Evolutionary conservation across 2,329 filamentous ascomycete species (phyloP).

Genomic region (Fusarium foetens): DNA sequence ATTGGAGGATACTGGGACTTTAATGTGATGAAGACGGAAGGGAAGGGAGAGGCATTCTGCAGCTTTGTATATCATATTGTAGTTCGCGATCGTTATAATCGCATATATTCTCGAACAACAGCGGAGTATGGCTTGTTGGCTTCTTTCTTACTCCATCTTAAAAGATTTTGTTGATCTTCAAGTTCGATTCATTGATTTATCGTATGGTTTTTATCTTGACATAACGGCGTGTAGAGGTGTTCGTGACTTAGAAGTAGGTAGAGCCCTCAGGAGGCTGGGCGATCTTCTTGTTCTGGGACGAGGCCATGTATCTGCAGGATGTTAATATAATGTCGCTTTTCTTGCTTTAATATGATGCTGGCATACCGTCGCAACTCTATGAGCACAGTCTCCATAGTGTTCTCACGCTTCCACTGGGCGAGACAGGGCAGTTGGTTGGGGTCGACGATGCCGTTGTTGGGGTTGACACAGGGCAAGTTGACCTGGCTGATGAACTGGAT

Average conservation of each 20-base stretch:
- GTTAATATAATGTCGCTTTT: background rate
- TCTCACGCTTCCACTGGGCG: conserved; percentile 89
- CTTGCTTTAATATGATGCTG: background rate
- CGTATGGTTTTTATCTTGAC: conserved; percentile 17
- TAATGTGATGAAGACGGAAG: conserved; percentile 35
- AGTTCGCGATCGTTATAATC: conserved; percentile 42
- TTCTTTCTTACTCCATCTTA: conserved; percentile 27
- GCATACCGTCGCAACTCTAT: conserved; percentile 83
- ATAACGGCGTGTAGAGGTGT: conserved; percentile 6
- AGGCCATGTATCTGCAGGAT: conserved; percentile 83
- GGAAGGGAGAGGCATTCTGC: conserved; percentile 19
- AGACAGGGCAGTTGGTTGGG: conserved; percentile 85
- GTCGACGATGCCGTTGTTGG: conserved; percentile 84
- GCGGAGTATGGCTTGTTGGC: conserved; percentile 26
- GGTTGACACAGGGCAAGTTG: conserved; percentile 94
- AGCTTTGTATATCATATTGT: conserved; percentile 44
- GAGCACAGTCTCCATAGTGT: conserved; percentile 93
- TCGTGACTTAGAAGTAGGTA: conserved; percentile 50
- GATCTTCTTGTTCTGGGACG: conserved; percentile 91
- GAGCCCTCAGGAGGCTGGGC: conserved; percentile 91
- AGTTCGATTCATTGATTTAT: conserved; percentile 7
- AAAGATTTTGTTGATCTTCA: conserved; percentile 15
- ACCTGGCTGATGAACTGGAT: conserved; percentile 94
- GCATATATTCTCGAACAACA: conserved; percentile 27
- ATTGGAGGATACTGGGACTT: conserved; percentile 21